Evolutionary conservation across 2,329 filamentous ascomycete species (phyloP).

Genomic region (Nemania serpens): DNA sequence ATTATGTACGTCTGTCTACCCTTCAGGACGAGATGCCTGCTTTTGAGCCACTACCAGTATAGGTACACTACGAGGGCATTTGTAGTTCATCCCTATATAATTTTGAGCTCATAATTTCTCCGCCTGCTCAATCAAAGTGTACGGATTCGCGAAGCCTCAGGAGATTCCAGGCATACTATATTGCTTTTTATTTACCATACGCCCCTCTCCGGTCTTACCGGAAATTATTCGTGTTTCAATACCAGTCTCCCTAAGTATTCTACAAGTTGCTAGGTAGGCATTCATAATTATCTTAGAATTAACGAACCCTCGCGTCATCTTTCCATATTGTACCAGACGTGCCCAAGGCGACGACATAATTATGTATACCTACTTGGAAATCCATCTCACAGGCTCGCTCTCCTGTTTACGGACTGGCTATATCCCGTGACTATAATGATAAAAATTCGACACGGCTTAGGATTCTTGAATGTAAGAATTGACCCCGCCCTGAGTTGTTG

Average conservation of each 20-base stretch:
- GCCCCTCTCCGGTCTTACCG: conserved; percentile 20
- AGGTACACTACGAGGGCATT: no score
- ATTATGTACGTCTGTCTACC: not conserved
- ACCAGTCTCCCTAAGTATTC: no score
- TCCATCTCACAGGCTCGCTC: not conserved
- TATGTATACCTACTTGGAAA: not conserved
- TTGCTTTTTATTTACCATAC: not conserved
- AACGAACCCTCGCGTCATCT: conserved; percentile 16
- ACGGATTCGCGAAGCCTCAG: not conserved
- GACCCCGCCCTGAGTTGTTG: not conserved
- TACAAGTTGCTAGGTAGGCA: no score
- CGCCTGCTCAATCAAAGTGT: not conserved
- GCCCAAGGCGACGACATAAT: not conserved
- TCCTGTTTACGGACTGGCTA: not conserved
- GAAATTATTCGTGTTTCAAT: conserved; percentile 26
- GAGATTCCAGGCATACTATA: not conserved
- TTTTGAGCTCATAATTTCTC: no score
- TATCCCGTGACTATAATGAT: conserved; percentile 8
- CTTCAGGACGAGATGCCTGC: not conserved
- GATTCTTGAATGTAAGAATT: no score
- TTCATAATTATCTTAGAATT: no score
- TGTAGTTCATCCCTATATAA: not conserved
- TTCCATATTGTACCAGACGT: conserved; percentile 9
- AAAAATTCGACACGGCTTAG: not conserved
- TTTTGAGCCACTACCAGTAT: not conserved